phyloP scores from a whole-genome alignment of 1,284 basidiomycete species.

The Cutaneotrichosporon cutaneum region DNA sequence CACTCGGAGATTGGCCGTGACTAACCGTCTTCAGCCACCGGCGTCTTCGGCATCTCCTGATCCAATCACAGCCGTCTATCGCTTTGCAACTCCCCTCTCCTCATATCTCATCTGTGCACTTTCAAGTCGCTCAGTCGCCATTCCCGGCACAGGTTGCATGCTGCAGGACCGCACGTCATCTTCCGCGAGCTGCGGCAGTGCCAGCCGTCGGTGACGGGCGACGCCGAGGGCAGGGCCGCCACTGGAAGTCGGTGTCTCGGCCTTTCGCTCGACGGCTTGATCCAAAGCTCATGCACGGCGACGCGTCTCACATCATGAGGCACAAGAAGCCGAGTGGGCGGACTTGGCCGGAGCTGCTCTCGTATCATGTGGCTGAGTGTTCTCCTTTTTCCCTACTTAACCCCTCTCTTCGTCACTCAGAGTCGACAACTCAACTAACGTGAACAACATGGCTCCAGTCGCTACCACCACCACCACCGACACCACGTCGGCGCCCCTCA shows the following conservation, averaged over 20 bases:
- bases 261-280: neutral
- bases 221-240: too few relatives aligned
- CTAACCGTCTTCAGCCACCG: neutral
- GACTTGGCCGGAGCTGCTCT: neutral
- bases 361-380: neutral
- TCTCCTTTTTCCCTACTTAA: neutral
- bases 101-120: neutral
- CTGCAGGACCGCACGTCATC: neutral
- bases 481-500: neutral
- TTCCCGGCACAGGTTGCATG: neutral
- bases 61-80: neutral
- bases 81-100: neutral
- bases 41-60: neutral
- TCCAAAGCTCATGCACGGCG: neutral
- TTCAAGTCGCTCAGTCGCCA: neutral
- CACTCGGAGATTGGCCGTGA: neutral
- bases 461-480: neutral
- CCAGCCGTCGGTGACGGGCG: too few relatives aligned
- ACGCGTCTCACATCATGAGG: too few relatives aligned
- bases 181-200: too few relatives aligned
- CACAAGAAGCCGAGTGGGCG: neutral
- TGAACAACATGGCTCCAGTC: slow-evolving; percentile 6
- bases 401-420: neutral
- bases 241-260: too few relatives aligned
- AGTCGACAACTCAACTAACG: neutral